Percentiles rank a stretch among this genome's conserved stretches.
These are phyloP conservation scores for Penicillium psychrosexuale DNA, from an alignment of 2,329 filamentous ascomycete species.

Conservation along the genomic window DNA sequence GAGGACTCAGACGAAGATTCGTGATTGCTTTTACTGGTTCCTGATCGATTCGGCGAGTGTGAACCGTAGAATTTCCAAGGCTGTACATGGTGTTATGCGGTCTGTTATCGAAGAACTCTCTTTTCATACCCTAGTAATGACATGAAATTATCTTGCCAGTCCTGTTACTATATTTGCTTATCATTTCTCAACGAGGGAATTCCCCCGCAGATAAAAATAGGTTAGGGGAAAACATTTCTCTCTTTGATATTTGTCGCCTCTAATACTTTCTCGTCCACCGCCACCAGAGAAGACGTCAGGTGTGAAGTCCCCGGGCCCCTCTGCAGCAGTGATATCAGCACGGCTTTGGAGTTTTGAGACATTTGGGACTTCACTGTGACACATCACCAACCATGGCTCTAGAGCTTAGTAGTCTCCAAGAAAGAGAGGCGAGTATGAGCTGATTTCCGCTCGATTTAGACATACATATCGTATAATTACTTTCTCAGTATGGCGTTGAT, in stretches of 20 bases:
- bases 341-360: neutral
- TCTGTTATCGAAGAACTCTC: neutral
- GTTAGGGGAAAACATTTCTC: neutral
- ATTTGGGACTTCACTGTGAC: constrained; percentile 10
- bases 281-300: neutral
- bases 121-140: constrained; percentile 3
- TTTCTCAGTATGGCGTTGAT: constrained; percentile 1
- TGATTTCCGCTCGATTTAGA: neutral
- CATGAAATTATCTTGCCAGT: neutral
- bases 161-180: neutral
- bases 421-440: neutral
- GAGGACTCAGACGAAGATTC: constrained; percentile 25
- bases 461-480: neutral
- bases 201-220: neutral
- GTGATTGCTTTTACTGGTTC: neutral
- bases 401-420: neutral
- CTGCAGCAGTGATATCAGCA: neutral
- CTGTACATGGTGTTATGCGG: neutral
- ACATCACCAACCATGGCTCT: constrained; percentile 19
- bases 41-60: neutral
- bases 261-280: too few species aligned
- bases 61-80: neutral
- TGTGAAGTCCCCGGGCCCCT: neutral
- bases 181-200: neutral
- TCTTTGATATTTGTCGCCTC: neutral